phyloP scores from a whole-genome alignment of 2,329 filamentous ascomycete genomes.

The Daldinia sp. region DNA sequence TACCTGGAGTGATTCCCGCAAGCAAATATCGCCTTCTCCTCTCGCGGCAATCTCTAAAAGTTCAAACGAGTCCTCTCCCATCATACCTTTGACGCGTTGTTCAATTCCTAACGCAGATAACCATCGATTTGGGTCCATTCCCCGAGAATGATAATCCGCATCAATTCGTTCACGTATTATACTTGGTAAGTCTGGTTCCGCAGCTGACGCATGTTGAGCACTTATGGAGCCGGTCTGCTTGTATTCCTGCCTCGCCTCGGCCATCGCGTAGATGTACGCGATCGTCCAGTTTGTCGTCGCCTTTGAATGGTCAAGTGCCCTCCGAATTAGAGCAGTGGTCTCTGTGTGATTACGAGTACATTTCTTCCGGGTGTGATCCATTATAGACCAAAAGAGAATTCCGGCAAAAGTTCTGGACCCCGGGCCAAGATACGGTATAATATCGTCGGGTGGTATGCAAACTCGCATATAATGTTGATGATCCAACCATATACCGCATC shows the following conservation, averaged over 20 bases:
- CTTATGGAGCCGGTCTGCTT: not conserved
- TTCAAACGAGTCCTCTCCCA: not conserved
- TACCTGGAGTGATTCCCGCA: not conserved
- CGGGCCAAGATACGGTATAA: slow-evolving; percentile 27
- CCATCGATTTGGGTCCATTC: slow-evolving; percentile 23
- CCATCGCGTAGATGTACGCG: slow-evolving; percentile 27
- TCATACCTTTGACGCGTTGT: slow-evolving; percentile 7
- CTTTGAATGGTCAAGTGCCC: slow-evolving; percentile 19
- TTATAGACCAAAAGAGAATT: slow-evolving; percentile 27
- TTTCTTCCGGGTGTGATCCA: slow-evolving; percentile 14
- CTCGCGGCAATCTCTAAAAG: not conserved
- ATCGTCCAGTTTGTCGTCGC: slow-evolving; percentile 16
- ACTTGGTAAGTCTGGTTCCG: slow-evolving; percentile 21
- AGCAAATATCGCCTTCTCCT: not conserved
- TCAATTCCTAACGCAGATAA: slow-evolving; percentile 25
- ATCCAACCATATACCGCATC: slow-evolving; percentile 31
- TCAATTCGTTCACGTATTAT: slow-evolving; percentile 15
- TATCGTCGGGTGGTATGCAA: slow-evolving; percentile 29
- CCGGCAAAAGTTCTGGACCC: slow-evolving; percentile 28
- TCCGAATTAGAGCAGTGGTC: not conserved
- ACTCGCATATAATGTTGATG: slow-evolving; percentile 30
- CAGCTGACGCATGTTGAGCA: slow-evolving; percentile 18
- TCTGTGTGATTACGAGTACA: not conserved
- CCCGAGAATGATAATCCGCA: slow-evolving; percentile 23
- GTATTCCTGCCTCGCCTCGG: slow-evolving; percentile 32